Base-by-base conservation (phyloP, 1,284 basidiomycete species). In the Tilletia walkeri region DNA sequence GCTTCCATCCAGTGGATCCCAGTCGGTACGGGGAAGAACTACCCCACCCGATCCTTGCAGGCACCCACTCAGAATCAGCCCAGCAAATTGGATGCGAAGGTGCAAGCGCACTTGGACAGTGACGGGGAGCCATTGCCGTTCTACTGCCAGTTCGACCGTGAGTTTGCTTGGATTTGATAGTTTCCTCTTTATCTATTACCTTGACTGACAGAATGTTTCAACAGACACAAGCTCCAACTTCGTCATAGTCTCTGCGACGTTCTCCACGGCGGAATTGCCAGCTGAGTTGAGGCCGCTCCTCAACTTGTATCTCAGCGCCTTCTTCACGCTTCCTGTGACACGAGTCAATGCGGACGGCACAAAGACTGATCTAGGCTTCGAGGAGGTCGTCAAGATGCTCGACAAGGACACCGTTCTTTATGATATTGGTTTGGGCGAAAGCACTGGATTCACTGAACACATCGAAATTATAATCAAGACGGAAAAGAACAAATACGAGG, bases 1-100 rank as follows among this genome's bases (percentile, higher is more conserved):
- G 90, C 91, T 78, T 92, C 89, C 74, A 95, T 99, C 78, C 89
- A 91, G 5, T 99, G 95, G 94, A 95, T 99, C 71, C 89, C 92
- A 0, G 94, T 99, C 2, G 89, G 94, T 78, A 95, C 90, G 6
- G 83, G 83, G 18, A 70, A 77, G 38, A 47, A 67, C 20, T 3
- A 41, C 49, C 39, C 65, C 20, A 65, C 61, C 65, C 71, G 69
- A 10, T 78, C 80, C 73, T 77, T 80, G 67, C 81, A 82, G 63
- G 79, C 80, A 72, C 4, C 20, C 4, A 20, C 16, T 20, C n/a
- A 5, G 34, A 74, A 77, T 77, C 85, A 30, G 3, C 47, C 14
- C 30, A 70, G 72, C 16, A 73, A 72, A n/a, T 70, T 75, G 39
- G 75, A 78, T 65, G 68, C 71, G 65, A 67, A 74, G 14, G 85